Evolutionary conservation across 2,329 filamentous ascomycete genomes (phyloP).

Genomic region (Cladophialophora psammophila): DNA sequence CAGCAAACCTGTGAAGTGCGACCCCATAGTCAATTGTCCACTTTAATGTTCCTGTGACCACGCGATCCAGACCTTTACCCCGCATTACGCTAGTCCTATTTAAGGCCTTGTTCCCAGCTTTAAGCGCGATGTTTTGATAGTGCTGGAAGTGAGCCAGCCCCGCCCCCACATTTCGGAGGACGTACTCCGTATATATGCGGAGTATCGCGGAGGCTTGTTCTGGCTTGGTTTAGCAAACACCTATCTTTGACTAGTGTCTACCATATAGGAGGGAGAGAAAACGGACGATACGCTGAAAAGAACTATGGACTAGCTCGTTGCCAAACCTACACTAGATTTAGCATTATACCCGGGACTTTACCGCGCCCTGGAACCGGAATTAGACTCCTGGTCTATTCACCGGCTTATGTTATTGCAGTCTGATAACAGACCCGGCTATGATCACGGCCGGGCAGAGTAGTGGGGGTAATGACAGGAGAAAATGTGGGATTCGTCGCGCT

Average conservation of each 20-base stretch:
- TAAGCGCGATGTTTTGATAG: background rate
- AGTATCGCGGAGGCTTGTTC: background rate
- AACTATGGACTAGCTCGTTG: background rate
- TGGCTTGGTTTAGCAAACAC: background rate
- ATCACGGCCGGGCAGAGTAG: no score
- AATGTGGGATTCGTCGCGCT: no score
- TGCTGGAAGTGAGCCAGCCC: background rate
- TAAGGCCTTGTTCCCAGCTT: background rate
- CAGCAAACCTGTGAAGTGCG: conserved; percentile 13
- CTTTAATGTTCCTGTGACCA: no score
- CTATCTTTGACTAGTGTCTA: background rate
- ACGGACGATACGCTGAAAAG: background rate
- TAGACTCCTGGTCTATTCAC: no score
- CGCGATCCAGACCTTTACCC: background rate
- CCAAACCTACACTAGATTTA: background rate
- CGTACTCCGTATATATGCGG: background rate
- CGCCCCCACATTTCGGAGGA: background rate
- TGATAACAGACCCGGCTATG: no score
- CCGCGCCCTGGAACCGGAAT: no score
- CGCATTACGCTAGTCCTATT: background rate
- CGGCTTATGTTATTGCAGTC: no score
- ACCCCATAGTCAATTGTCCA: background rate
- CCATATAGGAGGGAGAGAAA: background rate
- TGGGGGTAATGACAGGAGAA: no score
- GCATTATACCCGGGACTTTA: no score